Evolutionary conservation across 2,329 filamentous ascomycete species (phyloP), one percentile per base, ranked within the genome.

Genomic region (Alternaria postmessia): DNA sequence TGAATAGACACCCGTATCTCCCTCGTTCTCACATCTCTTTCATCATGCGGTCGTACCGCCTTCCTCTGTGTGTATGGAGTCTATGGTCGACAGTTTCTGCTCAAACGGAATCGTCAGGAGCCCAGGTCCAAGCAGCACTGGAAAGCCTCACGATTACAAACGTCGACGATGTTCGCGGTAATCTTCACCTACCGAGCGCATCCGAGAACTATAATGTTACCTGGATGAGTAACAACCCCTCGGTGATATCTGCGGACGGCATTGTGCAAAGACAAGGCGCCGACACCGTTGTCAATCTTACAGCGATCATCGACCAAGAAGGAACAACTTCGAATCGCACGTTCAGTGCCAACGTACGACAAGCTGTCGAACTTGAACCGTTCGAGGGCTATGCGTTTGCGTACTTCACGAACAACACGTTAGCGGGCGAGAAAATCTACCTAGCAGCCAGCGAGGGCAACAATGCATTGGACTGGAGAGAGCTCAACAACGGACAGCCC

Each of bases 371-470:
- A 1, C 61, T 78, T 0, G 80, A 75, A 0, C 66, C 73, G 0
- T 76, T 78, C 39, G 78, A 82, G 44, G 84, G 81, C 5, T 86
- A 86, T 60, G 81, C 81, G 0, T 86, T 86, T 59, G 78, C 81
- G 0, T 86, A 86, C 65, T 86, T 86, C 65, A 85, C 82, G 0
- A 80, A 79, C 8, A 81, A 80, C 67, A 74, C 76, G 1, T 59
- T 68, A 14, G 73, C 75, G 0, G 84, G 84, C 22, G 84, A 86
- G 59, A 84, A 85, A 54, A 85, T 86, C 49, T 85, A 79, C 64
- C 78, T 86, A 12, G 83, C 84, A 2, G 80, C 83, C 7, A 85
- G 81, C 62, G 78, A 84, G 14, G 83, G 84, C 26, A 86, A 86
- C 69, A 76, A 86, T 64, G 84, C 84, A 0, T 70, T 85, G 1